Percentiles rank a stretch among this genome's conserved stretches.
These are phyloP conservation scores for Penicillium fuscoglaucum DNA, from an alignment of 2,329 filamentous ascomycete genomes.

Conservation along the genomic window DNA sequence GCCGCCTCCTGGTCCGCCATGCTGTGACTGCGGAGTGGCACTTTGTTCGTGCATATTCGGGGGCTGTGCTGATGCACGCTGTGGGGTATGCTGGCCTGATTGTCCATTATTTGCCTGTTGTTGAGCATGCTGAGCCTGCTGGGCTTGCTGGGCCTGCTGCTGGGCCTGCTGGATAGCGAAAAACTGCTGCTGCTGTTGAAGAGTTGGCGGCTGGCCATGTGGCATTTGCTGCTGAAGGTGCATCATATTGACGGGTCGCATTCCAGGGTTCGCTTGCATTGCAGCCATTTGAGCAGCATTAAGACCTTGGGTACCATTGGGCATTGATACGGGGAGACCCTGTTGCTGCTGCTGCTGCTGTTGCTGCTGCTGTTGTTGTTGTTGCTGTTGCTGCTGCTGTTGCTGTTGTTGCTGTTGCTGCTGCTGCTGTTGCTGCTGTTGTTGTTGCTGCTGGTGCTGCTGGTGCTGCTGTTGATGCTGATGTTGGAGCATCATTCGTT, in stretches of 20 bases:
- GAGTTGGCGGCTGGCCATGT: constrained; percentile 42
- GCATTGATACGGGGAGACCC: constrained; percentile 42
- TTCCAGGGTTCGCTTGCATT: constrained; percentile 44
- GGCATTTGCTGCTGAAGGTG: constrained; percentile 46
- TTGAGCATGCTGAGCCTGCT: constrained; percentile 26
- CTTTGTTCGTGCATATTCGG: constrained; percentile 47
- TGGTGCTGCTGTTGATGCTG: constrained; percentile 26
- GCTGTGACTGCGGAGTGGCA: constrained; percentile 47
- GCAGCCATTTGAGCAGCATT: constrained; percentile 46
- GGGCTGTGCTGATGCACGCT: constrained; percentile 43
- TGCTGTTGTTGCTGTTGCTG: constrained; percentile 35
- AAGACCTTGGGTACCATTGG: constrained; percentile 43
- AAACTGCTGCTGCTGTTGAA: constrained; percentile 48
- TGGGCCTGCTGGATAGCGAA: constrained; percentile 40
- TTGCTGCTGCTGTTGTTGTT: constrained; percentile 38
- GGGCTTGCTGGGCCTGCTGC: constrained; percentile 36
- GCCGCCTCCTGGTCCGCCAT: constrained; percentile 38
- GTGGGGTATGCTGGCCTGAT: constrained; percentile 37
- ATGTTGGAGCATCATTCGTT: constrained; percentile 27
- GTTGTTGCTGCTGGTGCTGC: constrained; percentile 33
- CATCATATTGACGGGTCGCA: constrained; percentile 43
- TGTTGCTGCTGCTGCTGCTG: constrained; percentile 35
- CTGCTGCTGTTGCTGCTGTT: constrained; percentile 32
- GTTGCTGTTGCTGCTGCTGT: constrained; percentile 37
- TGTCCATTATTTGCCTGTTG: constrained; percentile 26